Base-by-base conservation (phyloP, 73 alveolate species). In the Uronychia binucleata region DNA sequence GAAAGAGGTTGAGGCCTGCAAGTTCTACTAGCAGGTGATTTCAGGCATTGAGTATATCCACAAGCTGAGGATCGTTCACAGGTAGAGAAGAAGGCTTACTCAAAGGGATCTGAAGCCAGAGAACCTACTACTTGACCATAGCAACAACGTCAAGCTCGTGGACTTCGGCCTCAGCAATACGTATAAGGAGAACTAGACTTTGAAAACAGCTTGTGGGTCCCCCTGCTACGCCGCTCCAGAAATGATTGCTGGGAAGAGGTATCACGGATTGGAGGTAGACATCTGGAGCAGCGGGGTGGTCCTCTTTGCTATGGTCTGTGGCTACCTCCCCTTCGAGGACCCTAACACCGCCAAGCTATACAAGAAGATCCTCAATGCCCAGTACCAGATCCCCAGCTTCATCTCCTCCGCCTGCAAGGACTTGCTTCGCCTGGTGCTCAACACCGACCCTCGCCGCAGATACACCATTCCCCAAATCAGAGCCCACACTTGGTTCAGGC, bases 191-290 rank as follows among this genome's bases (percentile, higher is more conserved):
- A 78, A 81, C 26, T 91, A 89, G n/a, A 77, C 78, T 75, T 85
- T 96, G 59, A 82, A 83, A 75, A 91, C 98, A 0, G 96, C 98
- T 1, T 96, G 99, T 87, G 99, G 99, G 28, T 82, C 96, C 74
- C 98, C 98, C 31, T 93, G 98, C 77, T 96, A 96, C 88, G 98
- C 98, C 13, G 97, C 99, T 31, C 99, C 99, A 1, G 99, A 96
- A 81, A 95, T 96, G 99, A 82, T 95, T 26, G 92, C 91, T 30
- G 99, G 99, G 1, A 75, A 94, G 79, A 77, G 74, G 32, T 96
- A 96, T 87, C 88, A 86, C 74, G 98, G 97, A 0, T 58, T 79
- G 27, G 35, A 78, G 31, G 94, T 92, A 25, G 99, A 97, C 82
- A 91, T 96, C 31, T 97, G 99, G 99, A 87, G 97, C 80, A 83